Conservation (phyloP, 495 filamentous ascomycete genomes). For the Talaromyces borbonicus region DNA sequence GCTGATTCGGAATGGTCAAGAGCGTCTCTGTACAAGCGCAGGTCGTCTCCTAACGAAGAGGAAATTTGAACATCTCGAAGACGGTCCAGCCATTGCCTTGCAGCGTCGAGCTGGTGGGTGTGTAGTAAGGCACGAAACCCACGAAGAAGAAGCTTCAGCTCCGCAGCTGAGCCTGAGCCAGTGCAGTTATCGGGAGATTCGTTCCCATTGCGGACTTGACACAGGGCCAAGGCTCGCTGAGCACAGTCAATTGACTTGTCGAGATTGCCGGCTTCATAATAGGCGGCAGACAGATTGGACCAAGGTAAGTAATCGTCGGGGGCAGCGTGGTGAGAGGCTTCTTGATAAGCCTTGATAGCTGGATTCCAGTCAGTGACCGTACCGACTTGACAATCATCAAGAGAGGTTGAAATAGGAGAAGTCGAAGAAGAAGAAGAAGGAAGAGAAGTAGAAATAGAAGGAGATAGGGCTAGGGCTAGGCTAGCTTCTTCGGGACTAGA, state of each 20-base stretch:
- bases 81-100: constrained; percentile 4
- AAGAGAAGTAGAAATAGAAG: background rate
- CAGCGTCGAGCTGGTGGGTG: constrained; percentile 1
- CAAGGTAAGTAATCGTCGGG: constrained; percentile 5
- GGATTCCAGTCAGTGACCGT: background rate
- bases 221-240: constrained; percentile 1
- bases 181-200: background rate
- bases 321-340: constrained; percentile 1
- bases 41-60: background rate
- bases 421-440: background rate
- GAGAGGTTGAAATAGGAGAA: too few species aligned
- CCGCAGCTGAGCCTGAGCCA: background rate
- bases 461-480: background rate
- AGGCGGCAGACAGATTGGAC: constrained; percentile 7
- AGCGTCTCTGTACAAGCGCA: background rate
- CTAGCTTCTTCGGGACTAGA: background rate
- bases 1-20: background rate
- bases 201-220: background rate
- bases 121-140: constrained; percentile 3
- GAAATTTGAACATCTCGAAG: background rate
- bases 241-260: background rate
- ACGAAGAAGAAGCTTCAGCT: constrained; percentile 2
- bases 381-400: too few species aligned
- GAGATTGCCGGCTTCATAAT: constrained; percentile 3
- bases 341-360: constrained; percentile 6